Evolutionary conservation across 331 rosid genomes (phyloP).

Genomic region (Malus hybrid): DNA sequence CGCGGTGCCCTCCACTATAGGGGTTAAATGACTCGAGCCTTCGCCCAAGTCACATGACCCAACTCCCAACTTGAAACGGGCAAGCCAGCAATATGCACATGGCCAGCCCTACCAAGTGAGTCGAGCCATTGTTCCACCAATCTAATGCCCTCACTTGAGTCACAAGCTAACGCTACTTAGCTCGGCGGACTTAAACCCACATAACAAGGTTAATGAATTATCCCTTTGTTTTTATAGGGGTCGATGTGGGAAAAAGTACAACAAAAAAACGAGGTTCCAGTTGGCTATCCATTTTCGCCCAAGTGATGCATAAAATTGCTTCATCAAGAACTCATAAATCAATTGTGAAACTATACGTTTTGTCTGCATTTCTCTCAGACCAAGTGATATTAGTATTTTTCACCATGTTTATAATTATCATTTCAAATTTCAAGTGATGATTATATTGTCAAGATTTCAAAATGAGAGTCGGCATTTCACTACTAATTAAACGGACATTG

Average conservation of each 20-base stretch:
- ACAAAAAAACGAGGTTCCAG: not conserved
- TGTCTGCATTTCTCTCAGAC: no score
- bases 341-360: no score
- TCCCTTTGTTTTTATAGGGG: not conserved
- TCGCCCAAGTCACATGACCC: not conserved
- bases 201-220: not conserved
- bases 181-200: not conserved
- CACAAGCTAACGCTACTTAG: conserved; percentile 12
- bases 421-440: no score
- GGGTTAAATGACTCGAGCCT: not conserved
- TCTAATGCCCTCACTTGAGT: conserved; percentile 4
- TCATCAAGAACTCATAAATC: no score
- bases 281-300: not conserved
- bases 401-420: no score
- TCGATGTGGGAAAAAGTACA: not conserved
- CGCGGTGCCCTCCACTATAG: conserved; percentile 20
- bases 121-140: not conserved
- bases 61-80: no score
- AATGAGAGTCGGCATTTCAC: no score
- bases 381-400: no score
- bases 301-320: no score
- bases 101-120: not conserved
- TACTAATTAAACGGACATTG: no score
- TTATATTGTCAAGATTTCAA: no score
- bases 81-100: not conserved